A percentile compares a stretch with the other conserved stretches of the same genome.
Evolutionary conservation across 2,329 filamentous ascomycete species (phyloP).

Genomic region (Talaromyces albobiverticillius): DNA sequence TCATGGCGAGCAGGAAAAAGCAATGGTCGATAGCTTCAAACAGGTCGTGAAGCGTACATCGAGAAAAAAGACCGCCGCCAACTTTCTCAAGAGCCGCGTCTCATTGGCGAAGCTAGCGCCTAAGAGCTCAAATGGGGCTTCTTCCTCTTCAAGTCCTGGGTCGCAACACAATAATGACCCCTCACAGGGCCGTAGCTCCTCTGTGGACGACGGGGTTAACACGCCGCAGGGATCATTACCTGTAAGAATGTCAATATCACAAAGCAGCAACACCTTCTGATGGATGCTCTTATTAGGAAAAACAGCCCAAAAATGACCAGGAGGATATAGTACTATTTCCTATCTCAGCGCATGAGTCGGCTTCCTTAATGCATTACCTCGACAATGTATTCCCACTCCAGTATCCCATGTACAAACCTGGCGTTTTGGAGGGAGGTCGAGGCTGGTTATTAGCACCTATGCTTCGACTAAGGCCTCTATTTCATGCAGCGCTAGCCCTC

Average conservation of each 20-base stretch:
- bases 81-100: neutral
- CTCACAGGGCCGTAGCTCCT: no score
- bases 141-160: neutral
- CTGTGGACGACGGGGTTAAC: neutral
- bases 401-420: conserved; percentile 8
- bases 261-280: neutral
- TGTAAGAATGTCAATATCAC: neutral
- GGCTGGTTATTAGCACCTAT: conserved; percentile 6
- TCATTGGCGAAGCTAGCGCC: neutral
- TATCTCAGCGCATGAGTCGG: conserved; percentile 2
- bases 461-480: conserved; percentile 2
- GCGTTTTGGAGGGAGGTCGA: conserved; percentile 2
- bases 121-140: neutral
- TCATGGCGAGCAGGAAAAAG: neutral
- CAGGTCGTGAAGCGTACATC: conserved; percentile 8
- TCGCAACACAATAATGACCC: neutral
- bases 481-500: conserved; percentile 5
- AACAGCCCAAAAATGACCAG: neutral
- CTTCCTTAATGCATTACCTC: conserved; percentile 8
- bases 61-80: neutral
- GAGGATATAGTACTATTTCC: neutral
- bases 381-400: conserved; percentile 11
- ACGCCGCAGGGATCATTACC: neutral
- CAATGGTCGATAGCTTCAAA: neutral
- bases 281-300: neutral